phyloP scores from a whole-genome alignment of 345 rosid genomes.

The Hevea brasiliensis region DNA sequence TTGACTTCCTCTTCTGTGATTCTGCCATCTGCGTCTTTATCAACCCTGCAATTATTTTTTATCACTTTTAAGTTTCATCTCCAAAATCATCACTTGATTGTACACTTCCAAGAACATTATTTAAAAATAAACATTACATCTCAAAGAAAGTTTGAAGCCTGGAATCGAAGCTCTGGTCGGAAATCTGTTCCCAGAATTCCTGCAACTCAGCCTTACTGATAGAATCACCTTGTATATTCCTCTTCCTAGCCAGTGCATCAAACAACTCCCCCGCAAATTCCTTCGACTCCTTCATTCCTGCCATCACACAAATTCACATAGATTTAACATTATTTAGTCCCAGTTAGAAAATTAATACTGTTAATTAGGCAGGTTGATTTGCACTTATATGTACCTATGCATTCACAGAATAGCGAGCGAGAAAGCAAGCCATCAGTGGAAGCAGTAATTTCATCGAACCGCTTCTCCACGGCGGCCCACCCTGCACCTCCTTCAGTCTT shows the following conservation, averaged over 20 bases:
- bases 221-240: conserved; percentile 50
- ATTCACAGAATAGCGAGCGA: conserved; percentile 57
- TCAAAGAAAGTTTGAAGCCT: conserved; percentile 77
- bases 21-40: conserved; percentile 85
- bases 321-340: background rate
- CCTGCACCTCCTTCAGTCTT: conserved; percentile 66
- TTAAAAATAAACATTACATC: conserved; percentile 42
- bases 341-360: background rate
- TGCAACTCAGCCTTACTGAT: conserved; percentile 47
- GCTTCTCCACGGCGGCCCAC: conserved; percentile 65
- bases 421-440: conserved; percentile 45
- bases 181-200: conserved; percentile 80
- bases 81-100: background rate
- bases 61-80: background rate
- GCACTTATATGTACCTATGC: conserved; percentile 45
- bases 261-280: conserved; percentile 72
- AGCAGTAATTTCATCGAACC: conserved; percentile 60
- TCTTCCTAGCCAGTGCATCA: conserved; percentile 60
- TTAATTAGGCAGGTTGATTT: background rate
- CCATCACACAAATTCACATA: conserved; percentile 1
- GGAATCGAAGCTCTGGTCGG: conserved; percentile 70
- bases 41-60: conserved; percentile 56
- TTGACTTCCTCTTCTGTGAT: conserved; percentile 69
- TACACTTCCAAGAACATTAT: background rate
- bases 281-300: conserved; percentile 75